Evolutionary conservation across 1,284 basidiomycete genomes (phyloP), one percentile per base, ranked within the genome.

Genomic region (Meripilus lineatus): DNA sequence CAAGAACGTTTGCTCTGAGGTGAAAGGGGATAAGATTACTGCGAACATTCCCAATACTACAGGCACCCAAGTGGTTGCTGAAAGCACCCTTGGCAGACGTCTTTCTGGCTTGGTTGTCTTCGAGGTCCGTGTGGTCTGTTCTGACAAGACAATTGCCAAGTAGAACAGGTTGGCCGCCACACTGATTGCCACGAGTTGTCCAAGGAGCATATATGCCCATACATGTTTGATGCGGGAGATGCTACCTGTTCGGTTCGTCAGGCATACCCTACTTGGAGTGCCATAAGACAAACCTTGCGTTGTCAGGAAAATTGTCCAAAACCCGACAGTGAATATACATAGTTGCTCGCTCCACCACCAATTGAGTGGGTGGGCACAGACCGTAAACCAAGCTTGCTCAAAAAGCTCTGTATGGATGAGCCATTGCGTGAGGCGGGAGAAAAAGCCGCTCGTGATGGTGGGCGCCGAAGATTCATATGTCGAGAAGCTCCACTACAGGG

Each of bases 311-410:
- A 78, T 64, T 0, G 80, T 80, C 73, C 82, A 83, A 24, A 75
- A 62, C 1, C 78, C 79, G 2, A 77, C 77, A 2, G 84, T 85
- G 62, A 77, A 83, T 10, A 82, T 62, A 58, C 84, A 88, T 22
- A 89, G 68, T 58, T 82, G 81, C 55, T 81, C 77, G 52, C 77
- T 81, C 81, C 82, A 84, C 84, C 83, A 87, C 83, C 84, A 88
- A 40, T 76, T 78, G 17, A 70, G 49, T 0, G 66, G 59, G 10
- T 70, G 72, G 40, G 54, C 52, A 50, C 74, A 74, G 1, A 79
- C 76, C 32, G 64, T 60, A 7, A 59, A 51, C 77, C 77, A 79
- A 1, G 77, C 76, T 56, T 88, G 75, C 56, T 84, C 75, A 52
- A 88, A 88, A 0, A 88, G 67, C 0, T 67, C 69, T 0, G 83